Evolutionary conservation across 768 basidiomycete species (phyloP), one percentile per base, ranked within the genome.

Genomic region (Russula compacta): DNA sequence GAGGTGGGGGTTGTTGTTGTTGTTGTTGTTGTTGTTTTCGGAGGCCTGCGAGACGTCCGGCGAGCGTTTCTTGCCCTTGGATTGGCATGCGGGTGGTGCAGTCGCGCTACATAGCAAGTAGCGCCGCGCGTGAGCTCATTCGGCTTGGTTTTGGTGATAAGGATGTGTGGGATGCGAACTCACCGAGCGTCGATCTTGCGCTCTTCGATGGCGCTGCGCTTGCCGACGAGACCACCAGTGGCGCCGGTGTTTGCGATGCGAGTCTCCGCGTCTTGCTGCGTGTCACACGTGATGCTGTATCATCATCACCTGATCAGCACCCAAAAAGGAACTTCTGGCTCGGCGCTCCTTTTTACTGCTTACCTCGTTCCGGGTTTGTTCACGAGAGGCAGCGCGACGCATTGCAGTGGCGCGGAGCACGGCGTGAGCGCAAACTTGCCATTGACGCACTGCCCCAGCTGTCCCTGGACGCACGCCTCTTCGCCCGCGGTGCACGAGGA

Each of bases 401-500:
- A 71, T 14, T 60, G 58, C 46, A 64, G n/a, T 1, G 54, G 24
- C 1, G 39, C 53, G 1, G 56, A 39, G 39, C 70, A 71, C 2
- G 64, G 32, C 1, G 54, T 42, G 19, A 63, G 21, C 17, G 11
- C 58, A 53, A 71, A 68, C 47, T 67, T 58, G 29, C 60, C 60
- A 48, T 39, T 39, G 35, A 35, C 63, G 56, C 72, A 74, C 15
- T 63, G 57, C 9, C 65, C 69, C 46, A 69, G 56, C 24, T 55
- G 38, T 44, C 57, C 62, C 7, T 53, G 1, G 15, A 67, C 49
- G 61, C 61, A 65, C 21, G 60, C 59, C 19, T 59, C 24, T 58
- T 69, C 66, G 70, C 76, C 77, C 67, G 47, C 70, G 66, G 43
- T 76, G 67, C 64, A 76, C 48, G 67, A 65, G 66, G 58, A 75